Conservation (phyloP, 768 basidiomycete genomes). For the Amylocystis lapponica region DNA sequence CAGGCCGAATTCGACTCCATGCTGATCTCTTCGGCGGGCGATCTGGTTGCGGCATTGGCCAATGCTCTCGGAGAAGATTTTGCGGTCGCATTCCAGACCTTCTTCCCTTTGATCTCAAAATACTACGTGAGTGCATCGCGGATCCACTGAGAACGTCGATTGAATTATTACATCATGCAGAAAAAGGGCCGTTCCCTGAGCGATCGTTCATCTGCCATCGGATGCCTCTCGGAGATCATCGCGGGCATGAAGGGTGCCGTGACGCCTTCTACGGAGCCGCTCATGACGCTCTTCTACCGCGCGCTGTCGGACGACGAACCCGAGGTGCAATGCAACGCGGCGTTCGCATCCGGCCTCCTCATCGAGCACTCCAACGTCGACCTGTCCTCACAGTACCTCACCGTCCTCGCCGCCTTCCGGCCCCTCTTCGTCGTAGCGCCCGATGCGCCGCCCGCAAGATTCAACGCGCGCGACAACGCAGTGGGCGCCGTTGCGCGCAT, state of each 20-base stretch:
- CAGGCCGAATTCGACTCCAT: conserved; percentile 97
- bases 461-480: conserved; percentile 97
- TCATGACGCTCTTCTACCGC: conserved; percentile 79
- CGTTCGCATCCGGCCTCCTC: conserved; percentile 89
- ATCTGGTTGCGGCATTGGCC: conserved; percentile 88
- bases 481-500: conserved; percentile 87
- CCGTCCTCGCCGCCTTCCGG: conserved; percentile 71
- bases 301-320: conserved; percentile 79
- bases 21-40: conserved; percentile 88
- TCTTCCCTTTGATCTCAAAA: conserved; percentile 85
- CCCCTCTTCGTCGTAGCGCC: conserved; percentile 70
- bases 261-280: conserved; percentile 74
- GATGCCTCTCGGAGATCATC: conserved; percentile 93
- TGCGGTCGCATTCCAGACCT: conserved; percentile 71
- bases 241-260: conserved; percentile 84
- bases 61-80: conserved; percentile 84
- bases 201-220: conserved; percentile 90
- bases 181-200: conserved; percentile 82
- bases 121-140: conserved; percentile 67
- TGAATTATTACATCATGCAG: conserved; percentile 31
- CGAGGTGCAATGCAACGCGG: conserved; percentile 96
- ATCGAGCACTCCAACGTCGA: conserved; percentile 83
- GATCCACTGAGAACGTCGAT: background rate
- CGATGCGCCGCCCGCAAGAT: conserved; percentile 53
- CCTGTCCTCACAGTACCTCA: conserved; percentile 73